These are phyloP conservation scores for Helminthosporium solani DNA, from an alignment of 2,329 filamentous ascomycete genomes.

Conservation along the genomic window DNA sequence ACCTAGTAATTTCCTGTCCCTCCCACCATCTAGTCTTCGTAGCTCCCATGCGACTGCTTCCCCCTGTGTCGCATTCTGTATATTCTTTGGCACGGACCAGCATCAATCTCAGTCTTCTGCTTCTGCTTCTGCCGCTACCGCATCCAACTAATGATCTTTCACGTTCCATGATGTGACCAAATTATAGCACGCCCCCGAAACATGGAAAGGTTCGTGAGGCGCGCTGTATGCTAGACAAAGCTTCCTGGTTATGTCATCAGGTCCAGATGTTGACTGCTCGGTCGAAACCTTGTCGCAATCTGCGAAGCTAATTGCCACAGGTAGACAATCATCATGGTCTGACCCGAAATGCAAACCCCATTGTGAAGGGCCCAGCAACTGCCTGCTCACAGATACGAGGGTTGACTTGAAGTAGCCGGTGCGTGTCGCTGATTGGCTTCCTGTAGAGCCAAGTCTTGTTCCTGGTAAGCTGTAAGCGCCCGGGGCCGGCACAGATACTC, in stretches of 20 bases:
- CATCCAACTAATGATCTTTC: not conserved
- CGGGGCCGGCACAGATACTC: conserved; percentile 18
- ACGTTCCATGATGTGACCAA: too few relatives aligned
- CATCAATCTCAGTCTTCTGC: conserved; percentile 1
- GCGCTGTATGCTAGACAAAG: too few relatives aligned
- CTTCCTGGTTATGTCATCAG: too few relatives aligned
- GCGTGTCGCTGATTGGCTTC: conserved; percentile 25
- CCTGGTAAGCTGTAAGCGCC: conserved; percentile 30
- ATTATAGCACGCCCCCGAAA: too few relatives aligned
- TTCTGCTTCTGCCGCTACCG: not conserved
- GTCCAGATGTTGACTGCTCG: too few relatives aligned
- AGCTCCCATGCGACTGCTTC: not conserved
- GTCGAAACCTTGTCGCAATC: not conserved
- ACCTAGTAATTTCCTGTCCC: not conserved
- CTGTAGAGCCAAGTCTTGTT: conserved; percentile 3
- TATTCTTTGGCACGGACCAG: conserved; percentile 7
- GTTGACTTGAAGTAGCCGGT: conserved; percentile 14
- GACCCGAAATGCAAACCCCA: not conserved
- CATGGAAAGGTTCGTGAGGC: not conserved
- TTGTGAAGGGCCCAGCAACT: not conserved
- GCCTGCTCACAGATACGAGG: conserved; percentile 3
- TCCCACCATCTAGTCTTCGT: not conserved
- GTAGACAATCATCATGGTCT: conserved; percentile 2
- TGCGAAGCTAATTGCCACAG: not conserved
- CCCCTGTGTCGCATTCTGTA: conserved; percentile 4